Evolutionary conservation across 495 filamentous ascomycete genomes (phyloP).

Genomic region (Tuber umbilicatum): DNA sequence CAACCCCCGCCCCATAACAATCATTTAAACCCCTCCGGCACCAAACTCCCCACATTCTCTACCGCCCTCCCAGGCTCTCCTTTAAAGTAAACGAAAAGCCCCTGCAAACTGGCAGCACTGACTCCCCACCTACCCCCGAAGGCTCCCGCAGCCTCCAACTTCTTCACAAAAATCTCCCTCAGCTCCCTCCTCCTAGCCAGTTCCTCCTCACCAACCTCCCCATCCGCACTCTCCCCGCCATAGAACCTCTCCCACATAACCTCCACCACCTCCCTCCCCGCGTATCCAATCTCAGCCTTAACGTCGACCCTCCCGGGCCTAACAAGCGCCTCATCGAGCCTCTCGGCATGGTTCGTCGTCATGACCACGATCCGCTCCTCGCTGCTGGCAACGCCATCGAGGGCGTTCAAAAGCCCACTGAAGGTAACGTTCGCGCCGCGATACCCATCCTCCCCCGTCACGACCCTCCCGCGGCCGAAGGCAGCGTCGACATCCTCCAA

Average conservation of each 20-base stretch:
- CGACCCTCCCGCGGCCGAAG: conserved; percentile 58
- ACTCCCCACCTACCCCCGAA: conserved; percentile 50
- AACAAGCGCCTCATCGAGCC: conserved; percentile 80
- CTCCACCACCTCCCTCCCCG: conserved; percentile 72
- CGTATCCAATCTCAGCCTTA: conserved; percentile 81
- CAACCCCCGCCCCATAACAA: neutral
- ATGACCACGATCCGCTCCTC: conserved; percentile 91
- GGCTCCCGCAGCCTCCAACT: conserved; percentile 48
- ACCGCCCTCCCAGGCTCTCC: conserved; percentile 81
- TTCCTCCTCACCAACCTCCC: conserved; percentile 48
- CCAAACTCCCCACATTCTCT: conserved; percentile 63
- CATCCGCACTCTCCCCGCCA: conserved; percentile 64
- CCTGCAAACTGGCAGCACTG: conserved; percentile 86
- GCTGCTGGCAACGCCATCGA: conserved; percentile 91
- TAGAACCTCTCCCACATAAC: conserved; percentile 95
- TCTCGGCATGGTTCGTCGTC: conserved; percentile 89
- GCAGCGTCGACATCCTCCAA: conserved; percentile 95
- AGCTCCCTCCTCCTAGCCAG: conserved; percentile 51
- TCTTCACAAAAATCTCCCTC: conserved; percentile 51
- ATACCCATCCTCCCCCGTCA: conserved; percentile 77
- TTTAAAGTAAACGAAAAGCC: conserved; percentile 91
- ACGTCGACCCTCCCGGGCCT: conserved; percentile 90
- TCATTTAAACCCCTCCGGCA: conserved; percentile 42
- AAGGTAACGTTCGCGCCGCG: conserved; percentile 87
- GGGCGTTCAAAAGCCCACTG: conserved; percentile 84